phyloP scores from a whole-genome alignment of 2,329 filamentous ascomycete species.

The Drechslera avenae region DNA sequence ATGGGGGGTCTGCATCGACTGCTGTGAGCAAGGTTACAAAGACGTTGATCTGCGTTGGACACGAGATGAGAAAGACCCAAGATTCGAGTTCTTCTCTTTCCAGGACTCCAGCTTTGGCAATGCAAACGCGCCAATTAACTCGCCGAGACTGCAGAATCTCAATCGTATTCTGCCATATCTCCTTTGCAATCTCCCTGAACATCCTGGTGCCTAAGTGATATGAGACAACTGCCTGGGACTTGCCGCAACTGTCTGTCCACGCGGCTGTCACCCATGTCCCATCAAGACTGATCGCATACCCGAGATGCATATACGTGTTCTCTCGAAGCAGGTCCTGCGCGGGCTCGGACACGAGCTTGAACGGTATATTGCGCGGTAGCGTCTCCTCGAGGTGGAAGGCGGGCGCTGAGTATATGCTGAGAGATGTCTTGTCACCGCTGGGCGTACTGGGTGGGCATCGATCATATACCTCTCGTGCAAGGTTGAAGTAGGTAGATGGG shows the following conservation, averaged over 20 bases:
- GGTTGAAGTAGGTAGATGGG: conserved; percentile 62
- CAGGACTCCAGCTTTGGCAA: conserved; percentile 74
- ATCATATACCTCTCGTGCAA: conserved; percentile 79
- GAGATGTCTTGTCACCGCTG: conserved; percentile 49
- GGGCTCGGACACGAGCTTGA: conserved; percentile 70
- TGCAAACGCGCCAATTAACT: conserved; percentile 77
- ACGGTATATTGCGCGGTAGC: conserved; percentile 73
- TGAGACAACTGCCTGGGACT: conserved; percentile 72
- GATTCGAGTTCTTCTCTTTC: conserved; percentile 66
- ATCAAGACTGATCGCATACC: conserved; percentile 76
- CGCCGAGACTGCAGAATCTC: conserved; percentile 73
- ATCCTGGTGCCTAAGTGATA: conserved; percentile 70
- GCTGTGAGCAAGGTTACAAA: conserved; percentile 63
- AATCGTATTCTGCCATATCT: conserved; percentile 79
- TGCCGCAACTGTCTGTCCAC: conserved; percentile 80
- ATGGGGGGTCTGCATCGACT: conserved; percentile 67
- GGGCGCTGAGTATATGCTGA: conserved; percentile 64
- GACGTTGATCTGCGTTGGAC: conserved; percentile 45
- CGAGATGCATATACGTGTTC: conserved; percentile 79
- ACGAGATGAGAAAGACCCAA: conserved; percentile 45
- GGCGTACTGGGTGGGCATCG: conserved; percentile 63
- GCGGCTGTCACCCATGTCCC: conserved; percentile 78
- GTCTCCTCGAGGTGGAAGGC: conserved; percentile 74
- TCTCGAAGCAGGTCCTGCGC: conserved; percentile 77
- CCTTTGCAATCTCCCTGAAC: conserved; percentile 70